A percentile compares a stretch with the other conserved stretches of the same genome.
These are phyloP conservation scores for Gossypium herbaceum DNA, from an alignment of 345 rosid species.

Conservation along the genomic window DNA sequence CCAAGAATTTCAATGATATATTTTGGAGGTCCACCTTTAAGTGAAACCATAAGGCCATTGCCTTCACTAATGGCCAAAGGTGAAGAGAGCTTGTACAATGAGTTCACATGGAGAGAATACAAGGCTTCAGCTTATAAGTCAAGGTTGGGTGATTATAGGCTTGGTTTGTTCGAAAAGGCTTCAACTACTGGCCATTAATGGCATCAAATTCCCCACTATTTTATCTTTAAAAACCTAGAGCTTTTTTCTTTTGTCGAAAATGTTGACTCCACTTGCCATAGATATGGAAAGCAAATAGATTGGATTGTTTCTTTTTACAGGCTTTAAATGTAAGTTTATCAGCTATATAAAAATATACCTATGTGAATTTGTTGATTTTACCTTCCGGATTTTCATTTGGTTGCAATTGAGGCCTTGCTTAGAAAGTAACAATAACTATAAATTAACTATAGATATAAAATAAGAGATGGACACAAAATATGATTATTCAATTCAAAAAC, in stretches of 20 bases:
- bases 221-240: conserved; percentile 15
- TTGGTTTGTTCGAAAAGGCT: conserved; percentile 56
- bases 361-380: too few relatives aligned
- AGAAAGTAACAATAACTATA: too few relatives aligned
- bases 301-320: conserved; percentile 11
- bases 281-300: conserved; percentile 26
- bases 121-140: conserved; percentile 75
- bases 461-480: too few relatives aligned
- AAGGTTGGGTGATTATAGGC: conserved; percentile 73
- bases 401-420: too few relatives aligned
- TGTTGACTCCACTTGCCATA: conserved; percentile 21
- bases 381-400: too few relatives aligned
- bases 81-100: conserved; percentile 67
- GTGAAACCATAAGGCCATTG: conserved; percentile 57
- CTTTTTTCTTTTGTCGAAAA: background rate
- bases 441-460: background rate
- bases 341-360: too few relatives aligned
- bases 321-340: background rate
- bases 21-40: conserved; percentile 75
- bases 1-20: conserved; percentile 86
- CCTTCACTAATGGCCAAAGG: conserved; percentile 45
- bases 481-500: too few relatives aligned
- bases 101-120: conserved; percentile 83
- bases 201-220: conserved; percentile 15
- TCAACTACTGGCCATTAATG: background rate